Evolutionary conservation across 1,284 basidiomycete genomes (phyloP).

Genomic region (Papiliotrema nemorosa): DNA sequence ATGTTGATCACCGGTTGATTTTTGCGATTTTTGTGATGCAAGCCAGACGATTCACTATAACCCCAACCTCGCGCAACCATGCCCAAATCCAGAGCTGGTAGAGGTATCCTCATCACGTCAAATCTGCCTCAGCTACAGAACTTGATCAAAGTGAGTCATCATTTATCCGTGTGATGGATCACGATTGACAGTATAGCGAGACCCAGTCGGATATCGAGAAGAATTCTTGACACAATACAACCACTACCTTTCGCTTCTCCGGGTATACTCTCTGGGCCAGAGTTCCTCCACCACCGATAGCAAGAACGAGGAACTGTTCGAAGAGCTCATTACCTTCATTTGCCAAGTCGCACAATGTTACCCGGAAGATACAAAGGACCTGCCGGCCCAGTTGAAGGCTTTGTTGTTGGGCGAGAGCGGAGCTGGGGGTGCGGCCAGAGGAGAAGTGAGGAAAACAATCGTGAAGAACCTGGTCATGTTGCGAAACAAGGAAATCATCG

Average conservation of each 20-base stretch:
- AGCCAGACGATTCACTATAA: neutral
- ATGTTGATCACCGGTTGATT: neutral
- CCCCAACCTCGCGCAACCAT: slow-evolving; percentile 16
- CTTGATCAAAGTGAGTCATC: slow-evolving; percentile 66
- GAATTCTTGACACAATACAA: slow-evolving; percentile 99
- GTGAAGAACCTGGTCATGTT: slow-evolving; percentile 90
- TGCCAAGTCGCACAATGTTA: slow-evolving; percentile 80
- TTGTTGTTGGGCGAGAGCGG: slow-evolving; percentile 58
- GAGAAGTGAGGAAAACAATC: slow-evolving; percentile 68
- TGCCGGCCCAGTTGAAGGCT: slow-evolving; percentile 71
- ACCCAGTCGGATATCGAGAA: slow-evolving; percentile 85
- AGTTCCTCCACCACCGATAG: slow-evolving; percentile 29
- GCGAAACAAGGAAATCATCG: slow-evolving; percentile 86
- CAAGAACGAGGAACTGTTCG: slow-evolving; percentile 75
- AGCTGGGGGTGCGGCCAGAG: slow-evolving; percentile 32
- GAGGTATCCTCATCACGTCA: slow-evolving; percentile 52
- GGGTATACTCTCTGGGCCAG: slow-evolving; percentile 56
- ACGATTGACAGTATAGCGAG: slow-evolving; percentile 56
- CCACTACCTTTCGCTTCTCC: slow-evolving; percentile 82
- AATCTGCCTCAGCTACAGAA: slow-evolving; percentile 78
- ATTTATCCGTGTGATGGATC: neutral
- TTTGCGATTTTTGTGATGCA: neutral
- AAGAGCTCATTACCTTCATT: slow-evolving; percentile 75
- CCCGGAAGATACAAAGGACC: slow-evolving; percentile 75
- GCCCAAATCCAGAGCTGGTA: slow-evolving; percentile 39